A percentile compares a stretch with the other conserved stretches of the same genome.
Evolutionary conservation across 2,329 filamentous ascomycete species (phyloP).

Genomic region (Talaromyces sp.): DNA sequence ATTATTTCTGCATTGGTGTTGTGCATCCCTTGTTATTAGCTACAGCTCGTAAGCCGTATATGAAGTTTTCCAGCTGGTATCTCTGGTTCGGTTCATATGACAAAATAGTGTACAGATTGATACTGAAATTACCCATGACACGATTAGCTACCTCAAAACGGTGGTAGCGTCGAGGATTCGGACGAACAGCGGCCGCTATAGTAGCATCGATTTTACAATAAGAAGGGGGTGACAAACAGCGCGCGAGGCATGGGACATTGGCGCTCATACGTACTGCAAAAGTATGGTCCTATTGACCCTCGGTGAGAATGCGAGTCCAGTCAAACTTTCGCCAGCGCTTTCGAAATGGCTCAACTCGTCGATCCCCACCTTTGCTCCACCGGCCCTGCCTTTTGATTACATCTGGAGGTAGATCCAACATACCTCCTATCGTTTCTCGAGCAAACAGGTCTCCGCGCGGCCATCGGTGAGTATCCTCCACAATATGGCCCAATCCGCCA

Average conservation of each 20-base stretch:
- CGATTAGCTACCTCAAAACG: not conserved
- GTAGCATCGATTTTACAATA: not conserved
- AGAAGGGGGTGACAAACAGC: not conserved
- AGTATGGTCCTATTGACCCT: conserved; percentile 33
- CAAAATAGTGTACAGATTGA: not conserved
- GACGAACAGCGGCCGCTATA: not conserved
- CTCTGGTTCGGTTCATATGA: not conserved
- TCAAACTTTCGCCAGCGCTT: conserved; percentile 90
- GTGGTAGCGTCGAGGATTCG: not conserved
- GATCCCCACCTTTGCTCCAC: conserved; percentile 67
- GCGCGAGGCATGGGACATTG: not conserved
- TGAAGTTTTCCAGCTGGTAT: not conserved
- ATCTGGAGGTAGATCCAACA: conserved; percentile 77
- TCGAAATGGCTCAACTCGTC: conserved; percentile 70
- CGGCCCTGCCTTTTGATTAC: conserved; percentile 85
- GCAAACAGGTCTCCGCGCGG: conserved; percentile 90
- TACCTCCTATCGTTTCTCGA: conserved; percentile 84
- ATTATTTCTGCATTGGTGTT: not conserved
- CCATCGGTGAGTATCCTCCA: conserved; percentile 83
- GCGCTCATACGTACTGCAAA: not conserved
- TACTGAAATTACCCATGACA: not conserved
- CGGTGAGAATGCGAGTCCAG: conserved; percentile 66
- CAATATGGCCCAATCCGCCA: conserved; percentile 85
- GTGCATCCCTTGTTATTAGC: not conserved
- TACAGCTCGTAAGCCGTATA: not conserved